Evolutionary conservation across 2,329 filamentous ascomycete species (phyloP).

Genomic region (Arthrobotrys musiformis): DNA sequence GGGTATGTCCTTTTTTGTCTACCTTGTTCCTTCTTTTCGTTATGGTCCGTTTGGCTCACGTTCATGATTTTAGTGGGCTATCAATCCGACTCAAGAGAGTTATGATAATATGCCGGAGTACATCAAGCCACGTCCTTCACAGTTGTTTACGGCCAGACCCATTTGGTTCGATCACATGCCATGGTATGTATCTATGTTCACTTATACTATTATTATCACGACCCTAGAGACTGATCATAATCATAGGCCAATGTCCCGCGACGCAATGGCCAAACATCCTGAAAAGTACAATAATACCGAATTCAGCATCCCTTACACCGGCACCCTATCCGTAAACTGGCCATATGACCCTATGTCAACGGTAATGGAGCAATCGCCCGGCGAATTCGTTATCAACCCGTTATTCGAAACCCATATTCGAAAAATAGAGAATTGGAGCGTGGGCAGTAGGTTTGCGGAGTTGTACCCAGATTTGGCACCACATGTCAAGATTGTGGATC

Average conservation of each 20-base stretch:
- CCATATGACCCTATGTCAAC: constrained; percentile 79
- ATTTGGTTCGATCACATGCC: constrained; percentile 85
- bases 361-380: constrained; percentile 69
- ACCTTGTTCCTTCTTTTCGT: constrained; percentile 56
- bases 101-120: constrained; percentile 81
- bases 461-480: constrained; percentile 70
- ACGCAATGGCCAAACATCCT: constrained; percentile 60
- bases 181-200: constrained; percentile 65
- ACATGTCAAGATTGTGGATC: constrained; percentile 45
- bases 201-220: neutral
- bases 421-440: constrained; percentile 80
- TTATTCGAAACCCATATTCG: constrained; percentile 84
- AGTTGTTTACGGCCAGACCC: constrained; percentile 76
- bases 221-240: constrained; percentile 7
- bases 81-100: constrained; percentile 80
- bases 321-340: constrained; percentile 82
- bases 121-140: constrained; percentile 73
- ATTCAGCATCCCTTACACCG: constrained; percentile 85
- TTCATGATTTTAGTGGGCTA: constrained; percentile 73
- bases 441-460: constrained; percentile 75
- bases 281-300: constrained; percentile 75
- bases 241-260: constrained; percentile 36
- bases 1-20: constrained; percentile 19
- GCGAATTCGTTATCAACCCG: constrained; percentile 82
- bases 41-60: neutral